Evolutionary conservation across 208 protist genomes (phyloP).

Genomic region (Wallacemonas sp.): DNA sequence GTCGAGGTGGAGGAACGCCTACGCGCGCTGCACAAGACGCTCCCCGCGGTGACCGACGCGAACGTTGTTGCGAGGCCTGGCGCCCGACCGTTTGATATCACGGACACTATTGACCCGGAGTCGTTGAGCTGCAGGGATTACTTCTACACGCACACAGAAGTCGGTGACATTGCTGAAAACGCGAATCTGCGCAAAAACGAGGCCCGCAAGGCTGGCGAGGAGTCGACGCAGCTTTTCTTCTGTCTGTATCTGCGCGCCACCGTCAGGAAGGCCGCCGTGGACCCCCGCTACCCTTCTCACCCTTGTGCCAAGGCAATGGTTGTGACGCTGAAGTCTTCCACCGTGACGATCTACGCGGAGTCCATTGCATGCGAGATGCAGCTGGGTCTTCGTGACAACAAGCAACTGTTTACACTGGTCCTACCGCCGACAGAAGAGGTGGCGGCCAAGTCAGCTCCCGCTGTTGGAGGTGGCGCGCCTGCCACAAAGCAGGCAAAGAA

Average conservation of each 20-base stretch:
- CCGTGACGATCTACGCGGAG: conserved; percentile 29
- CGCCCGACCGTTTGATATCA: conserved; percentile 9
- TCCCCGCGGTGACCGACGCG: conserved; percentile 15
- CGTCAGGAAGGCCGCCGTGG: conserved; percentile 17
- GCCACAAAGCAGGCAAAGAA: conserved; percentile 7
- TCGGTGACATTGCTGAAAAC: conserved; percentile 51
- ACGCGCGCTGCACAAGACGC: conserved; percentile 19
- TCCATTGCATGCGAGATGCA: conserved; percentile 54
- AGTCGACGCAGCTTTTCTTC: conserved; percentile 64
- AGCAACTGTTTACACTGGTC: conserved; percentile 38
- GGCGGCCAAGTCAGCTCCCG: not conserved
- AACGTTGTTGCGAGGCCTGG: conserved; percentile 11
- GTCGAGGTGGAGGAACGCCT: conserved; percentile 74
- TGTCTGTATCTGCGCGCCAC: conserved; percentile 77
- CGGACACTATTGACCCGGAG: conserved; percentile 33
- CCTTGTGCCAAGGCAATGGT: conserved; percentile 17
- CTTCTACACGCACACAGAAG: conserved; percentile 46
- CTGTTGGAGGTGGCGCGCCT: not conserved
- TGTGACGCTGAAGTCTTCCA: conserved; percentile 21
- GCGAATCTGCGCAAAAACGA: conserved; percentile 57
- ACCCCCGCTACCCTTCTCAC: conserved; percentile 12
- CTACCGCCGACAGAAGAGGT: not conserved
- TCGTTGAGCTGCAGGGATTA: conserved; percentile 30
- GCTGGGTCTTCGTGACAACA: conserved; percentile 43
- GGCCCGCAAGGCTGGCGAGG: conserved; percentile 48